Conservation (phyloP, 202 grass and related monocot genomes). For the Brachypodium distachyon region DNA sequence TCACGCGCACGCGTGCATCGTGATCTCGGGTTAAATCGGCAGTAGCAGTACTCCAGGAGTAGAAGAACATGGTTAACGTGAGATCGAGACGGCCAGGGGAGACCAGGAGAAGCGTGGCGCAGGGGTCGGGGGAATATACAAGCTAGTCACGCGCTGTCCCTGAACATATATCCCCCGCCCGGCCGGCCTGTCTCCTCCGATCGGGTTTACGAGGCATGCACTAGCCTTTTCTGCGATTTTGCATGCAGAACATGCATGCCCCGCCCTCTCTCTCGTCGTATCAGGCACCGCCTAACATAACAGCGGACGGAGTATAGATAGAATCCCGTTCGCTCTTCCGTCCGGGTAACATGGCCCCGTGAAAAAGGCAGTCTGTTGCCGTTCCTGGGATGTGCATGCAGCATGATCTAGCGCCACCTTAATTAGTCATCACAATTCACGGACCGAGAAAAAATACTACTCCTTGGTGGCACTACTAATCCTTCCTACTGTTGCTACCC, state of each 20-base stretch:
- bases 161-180: too few species aligned
- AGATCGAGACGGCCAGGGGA: too few species aligned
- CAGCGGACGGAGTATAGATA: too few species aligned
- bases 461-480: too few species aligned
- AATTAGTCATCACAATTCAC: too few species aligned
- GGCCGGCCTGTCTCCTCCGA: constrained; percentile 26
- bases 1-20: neutral
- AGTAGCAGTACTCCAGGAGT: too few species aligned
- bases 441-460: too few species aligned
- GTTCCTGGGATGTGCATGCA: neutral
- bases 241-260: too few species aligned
- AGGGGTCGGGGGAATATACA: constrained; percentile 36
- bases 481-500: neutral
- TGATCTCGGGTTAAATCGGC: too few species aligned
- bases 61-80: too few species aligned
- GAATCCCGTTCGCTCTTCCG: neutral
- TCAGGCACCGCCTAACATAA: constrained; percentile 10
- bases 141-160: constrained; percentile 13
- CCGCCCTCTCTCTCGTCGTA: constrained; percentile 14
- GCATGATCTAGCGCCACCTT: too few species aligned
- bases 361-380: neutral
- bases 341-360: neutral
- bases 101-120: constrained; percentile 39
- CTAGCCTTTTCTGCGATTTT: neutral
- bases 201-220: constrained; percentile 36